Conservation (phyloP, 768 basidiomycete genomes). For the Mycena chlorophos region DNA sequence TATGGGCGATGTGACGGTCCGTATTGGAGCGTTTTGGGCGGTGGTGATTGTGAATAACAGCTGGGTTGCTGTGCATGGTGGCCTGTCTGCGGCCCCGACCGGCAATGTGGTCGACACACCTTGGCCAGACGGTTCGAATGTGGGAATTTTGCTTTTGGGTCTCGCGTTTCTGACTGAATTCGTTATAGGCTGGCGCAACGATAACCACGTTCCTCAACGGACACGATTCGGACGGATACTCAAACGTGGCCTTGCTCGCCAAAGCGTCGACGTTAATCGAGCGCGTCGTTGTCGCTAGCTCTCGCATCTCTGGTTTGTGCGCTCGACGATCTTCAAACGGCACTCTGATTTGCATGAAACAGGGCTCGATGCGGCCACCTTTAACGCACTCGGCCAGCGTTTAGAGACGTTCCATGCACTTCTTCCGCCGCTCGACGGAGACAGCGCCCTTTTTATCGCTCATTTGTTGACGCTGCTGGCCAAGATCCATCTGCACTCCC, state of each 20-base stretch:
- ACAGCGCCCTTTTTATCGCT: neutral
- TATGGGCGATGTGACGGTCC: neutral
- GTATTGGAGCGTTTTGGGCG: neutral
- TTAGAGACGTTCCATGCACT: neutral
- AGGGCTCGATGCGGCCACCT: neutral
- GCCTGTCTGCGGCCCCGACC: neutral
- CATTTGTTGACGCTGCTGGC: neutral
- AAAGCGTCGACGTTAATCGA: neutral
- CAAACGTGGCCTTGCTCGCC: neutral
- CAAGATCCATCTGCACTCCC: neutral
- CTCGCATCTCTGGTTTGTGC: neutral
- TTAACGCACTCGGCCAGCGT: constrained; percentile 1
- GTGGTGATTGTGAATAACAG: neutral
- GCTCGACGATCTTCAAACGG: neutral
- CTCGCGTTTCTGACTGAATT: neutral
- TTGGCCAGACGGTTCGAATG: neutral
- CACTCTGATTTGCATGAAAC: neutral
- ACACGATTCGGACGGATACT: constrained; percentile 1
- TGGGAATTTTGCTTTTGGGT: neutral
- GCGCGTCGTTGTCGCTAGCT: neutral
- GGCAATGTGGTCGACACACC: neutral
- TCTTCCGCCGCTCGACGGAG: neutral
- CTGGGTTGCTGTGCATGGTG: neutral
- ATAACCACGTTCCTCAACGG: neutral
- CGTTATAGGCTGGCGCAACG: neutral